Conservation (phyloP, 2,329 filamentous ascomycete species). For the Ascocoryne sarcoides region DNA sequence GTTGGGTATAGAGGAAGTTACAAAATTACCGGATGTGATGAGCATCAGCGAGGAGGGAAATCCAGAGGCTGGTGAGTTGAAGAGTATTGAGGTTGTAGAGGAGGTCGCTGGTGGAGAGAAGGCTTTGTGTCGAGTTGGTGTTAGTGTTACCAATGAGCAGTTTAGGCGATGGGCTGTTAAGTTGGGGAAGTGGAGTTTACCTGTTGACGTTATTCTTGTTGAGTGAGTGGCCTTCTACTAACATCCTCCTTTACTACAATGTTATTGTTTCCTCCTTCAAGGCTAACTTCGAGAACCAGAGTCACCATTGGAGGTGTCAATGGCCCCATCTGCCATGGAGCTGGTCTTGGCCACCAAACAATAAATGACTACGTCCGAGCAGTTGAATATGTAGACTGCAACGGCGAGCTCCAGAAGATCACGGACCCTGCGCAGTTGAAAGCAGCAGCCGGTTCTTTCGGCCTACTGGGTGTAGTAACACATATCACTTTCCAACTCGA, state of each 20-base stretch:
- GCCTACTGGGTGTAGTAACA: slow-evolving; percentile 39
- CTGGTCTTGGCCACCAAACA: slow-evolving; percentile 35
- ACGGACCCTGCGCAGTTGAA: slow-evolving; percentile 32
- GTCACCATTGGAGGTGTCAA: slow-evolving; percentile 40
- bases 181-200: slow-evolving; percentile 33
- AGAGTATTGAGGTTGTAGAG: slow-evolving; percentile 28
- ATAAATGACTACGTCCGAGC: slow-evolving; percentile 37
- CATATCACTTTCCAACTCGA: slow-evolving; percentile 40
- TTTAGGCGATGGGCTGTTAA: slow-evolving; percentile 37
- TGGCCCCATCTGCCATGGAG: slow-evolving; percentile 38
- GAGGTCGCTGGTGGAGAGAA: slow-evolving; percentile 18
- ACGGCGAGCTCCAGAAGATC: slow-evolving; percentile 34
- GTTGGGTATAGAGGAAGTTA: slow-evolving; percentile 32
- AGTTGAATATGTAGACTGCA: slow-evolving; percentile 40
- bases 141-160: slow-evolving; percentile 37
- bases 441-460: slow-evolving; percentile 38
- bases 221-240: slow-evolving; percentile 25
- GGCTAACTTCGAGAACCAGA: slow-evolving; percentile 7
- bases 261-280: not conserved
- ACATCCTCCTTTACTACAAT: not conserved
- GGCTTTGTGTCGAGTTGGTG: slow-evolving; percentile 34
- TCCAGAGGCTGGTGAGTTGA: slow-evolving; percentile 31
- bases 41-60: slow-evolving; percentile 23
- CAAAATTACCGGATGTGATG: slow-evolving; percentile 31
- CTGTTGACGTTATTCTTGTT: slow-evolving; percentile 39